phyloP scores from a whole-genome alignment of 768 basidiomycete genomes.

The Mycena epipterygia region DNA sequence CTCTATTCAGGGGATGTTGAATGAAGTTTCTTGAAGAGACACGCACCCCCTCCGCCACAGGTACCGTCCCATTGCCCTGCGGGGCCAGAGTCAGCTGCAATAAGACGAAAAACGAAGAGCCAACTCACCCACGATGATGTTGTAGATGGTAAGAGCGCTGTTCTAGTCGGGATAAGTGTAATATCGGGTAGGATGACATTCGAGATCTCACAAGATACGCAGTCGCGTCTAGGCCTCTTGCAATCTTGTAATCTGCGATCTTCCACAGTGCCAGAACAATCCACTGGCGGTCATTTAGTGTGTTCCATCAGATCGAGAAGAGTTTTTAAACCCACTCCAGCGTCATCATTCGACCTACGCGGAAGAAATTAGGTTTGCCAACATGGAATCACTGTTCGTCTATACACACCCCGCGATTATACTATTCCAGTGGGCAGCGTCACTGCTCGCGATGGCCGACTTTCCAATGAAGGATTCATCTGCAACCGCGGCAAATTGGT shows the following conservation, averaged over 20 bases:
- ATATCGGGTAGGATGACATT: not conserved
- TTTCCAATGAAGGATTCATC: slow-evolving; percentile 61
- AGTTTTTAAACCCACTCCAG: slow-evolving; percentile 52
- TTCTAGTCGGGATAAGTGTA: slow-evolving; percentile 47
- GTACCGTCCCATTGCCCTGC: slow-evolving; percentile 62
- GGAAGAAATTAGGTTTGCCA: too few relatives aligned
- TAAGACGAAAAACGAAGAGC: not conserved
- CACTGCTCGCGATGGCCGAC: slow-evolving; percentile 54
- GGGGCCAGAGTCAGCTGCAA: not conserved
- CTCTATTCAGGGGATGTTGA: not conserved
- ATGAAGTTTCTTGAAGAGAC: not conserved
- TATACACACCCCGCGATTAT: too few relatives aligned
- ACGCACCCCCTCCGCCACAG: slow-evolving; percentile 66
- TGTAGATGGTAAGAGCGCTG: slow-evolving; percentile 62
- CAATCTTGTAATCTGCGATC: slow-evolving; percentile 65
- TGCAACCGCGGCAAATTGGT: slow-evolving; percentile 57
- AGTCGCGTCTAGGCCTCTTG: slow-evolving; percentile 50
- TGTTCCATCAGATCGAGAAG: not conserved
- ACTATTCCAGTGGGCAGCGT: slow-evolving; percentile 56
- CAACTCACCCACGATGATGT: slow-evolving; percentile 53
- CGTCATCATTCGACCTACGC: slow-evolving; percentile 66
- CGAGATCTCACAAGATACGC: slow-evolving; percentile 46
- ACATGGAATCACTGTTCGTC: too few relatives aligned
- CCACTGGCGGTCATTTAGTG: slow-evolving; percentile 59
- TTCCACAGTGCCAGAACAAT: slow-evolving; percentile 70